Evolutionary conservation across 1,284 basidiomycete genomes (phyloP).

Genomic region (Sphagnurus paluster): DNA sequence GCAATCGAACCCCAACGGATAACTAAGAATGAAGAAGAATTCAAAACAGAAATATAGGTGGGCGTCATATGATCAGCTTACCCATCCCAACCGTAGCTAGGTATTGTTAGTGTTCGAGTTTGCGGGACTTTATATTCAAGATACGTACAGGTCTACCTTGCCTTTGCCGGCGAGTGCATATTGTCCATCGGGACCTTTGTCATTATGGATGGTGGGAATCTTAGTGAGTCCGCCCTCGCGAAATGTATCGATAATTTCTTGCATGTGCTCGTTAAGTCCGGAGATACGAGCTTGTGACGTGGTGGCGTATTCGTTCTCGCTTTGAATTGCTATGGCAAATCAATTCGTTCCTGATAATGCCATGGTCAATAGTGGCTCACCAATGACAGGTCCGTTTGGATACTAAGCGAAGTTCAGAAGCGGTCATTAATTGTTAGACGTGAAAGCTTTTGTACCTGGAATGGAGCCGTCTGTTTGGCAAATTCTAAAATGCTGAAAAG

Average conservation of each 20-base stretch:
- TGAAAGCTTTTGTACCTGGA: constrained; percentile 33
- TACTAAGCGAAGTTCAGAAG: constrained; percentile 24
- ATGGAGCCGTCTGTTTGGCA: constrained; percentile 39
- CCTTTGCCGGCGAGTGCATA: constrained; percentile 33
- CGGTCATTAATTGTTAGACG: not conserved
- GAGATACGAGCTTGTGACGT: constrained; percentile 26
- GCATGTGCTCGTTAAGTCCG: constrained; percentile 38
- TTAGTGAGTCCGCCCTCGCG: constrained; percentile 40
- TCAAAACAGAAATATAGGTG: not conserved
- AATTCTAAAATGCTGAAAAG: constrained; percentile 37
- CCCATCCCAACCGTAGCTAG: constrained; percentile 45
- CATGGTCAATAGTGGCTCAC: constrained; percentile 18
- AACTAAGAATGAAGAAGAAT: constrained; percentile 20
- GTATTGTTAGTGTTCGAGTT: constrained; percentile 1
- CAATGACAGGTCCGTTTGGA: constrained; percentile 46
- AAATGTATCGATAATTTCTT: constrained; percentile 40
- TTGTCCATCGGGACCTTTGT: constrained; percentile 32
- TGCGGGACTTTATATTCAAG: not conserved
- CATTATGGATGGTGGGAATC: constrained; percentile 43
- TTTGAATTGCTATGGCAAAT: constrained; percentile 37
- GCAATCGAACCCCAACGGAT: constrained; percentile 53
- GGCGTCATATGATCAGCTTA: no score
- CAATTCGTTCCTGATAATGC: not conserved
- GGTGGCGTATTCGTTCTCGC: constrained; percentile 49
- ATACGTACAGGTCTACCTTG: constrained; percentile 41